These are phyloP conservation scores for Trametes gibbosa DNA, from an alignment of 768 basidiomycete species.

Conservation along the genomic window DNA sequence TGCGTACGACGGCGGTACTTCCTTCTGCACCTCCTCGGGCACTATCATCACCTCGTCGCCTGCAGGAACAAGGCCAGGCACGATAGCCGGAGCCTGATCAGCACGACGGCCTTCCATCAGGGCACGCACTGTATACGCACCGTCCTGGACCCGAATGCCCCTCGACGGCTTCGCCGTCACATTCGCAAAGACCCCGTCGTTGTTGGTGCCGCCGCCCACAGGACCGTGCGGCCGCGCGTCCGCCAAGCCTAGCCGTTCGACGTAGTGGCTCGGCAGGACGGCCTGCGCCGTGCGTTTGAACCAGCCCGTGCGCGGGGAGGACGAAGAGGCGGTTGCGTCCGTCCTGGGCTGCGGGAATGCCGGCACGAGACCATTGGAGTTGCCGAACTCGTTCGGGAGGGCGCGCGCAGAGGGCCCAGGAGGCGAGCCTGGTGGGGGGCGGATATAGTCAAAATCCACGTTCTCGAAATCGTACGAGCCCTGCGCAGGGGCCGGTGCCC, in stretches of 20 bases:
- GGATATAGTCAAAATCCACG: slow-evolving; percentile 64
- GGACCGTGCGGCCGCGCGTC: slow-evolving; percentile 38
- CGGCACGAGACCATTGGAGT: slow-evolving; percentile 71
- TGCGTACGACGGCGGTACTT: slow-evolving; percentile 90
- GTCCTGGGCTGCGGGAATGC: slow-evolving; percentile 29
- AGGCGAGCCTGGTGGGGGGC: slow-evolving; percentile 80
- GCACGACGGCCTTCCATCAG: background rate
- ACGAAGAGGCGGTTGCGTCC: slow-evolving; percentile 27
- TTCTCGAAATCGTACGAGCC: slow-evolving; percentile 76
- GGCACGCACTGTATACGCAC: slow-evolving; percentile 36
- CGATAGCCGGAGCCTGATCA: background rate
- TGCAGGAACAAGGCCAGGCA: slow-evolving; percentile 25
- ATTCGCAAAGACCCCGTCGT: slow-evolving; percentile 95
- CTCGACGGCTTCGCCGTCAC: slow-evolving; percentile 82
- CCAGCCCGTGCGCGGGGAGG: slow-evolving; percentile 41
- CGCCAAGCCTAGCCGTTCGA: slow-evolving; percentile 43
- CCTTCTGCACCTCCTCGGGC: slow-evolving; percentile 79
- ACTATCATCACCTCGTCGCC: slow-evolving; percentile 73
- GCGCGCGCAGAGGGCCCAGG: slow-evolving; percentile 62
- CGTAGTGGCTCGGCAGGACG: slow-evolving; percentile 53
- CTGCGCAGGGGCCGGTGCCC: slow-evolving; percentile 14
- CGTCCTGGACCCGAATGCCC: slow-evolving; percentile 59
- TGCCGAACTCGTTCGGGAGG: slow-evolving; percentile 69
- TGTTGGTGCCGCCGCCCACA: slow-evolving; percentile 65
- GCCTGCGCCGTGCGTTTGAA: slow-evolving; percentile 51